Evolutionary conservation across 2,329 filamentous ascomycete species (phyloP).

Genomic region (Endocalyx cinctus): DNA sequence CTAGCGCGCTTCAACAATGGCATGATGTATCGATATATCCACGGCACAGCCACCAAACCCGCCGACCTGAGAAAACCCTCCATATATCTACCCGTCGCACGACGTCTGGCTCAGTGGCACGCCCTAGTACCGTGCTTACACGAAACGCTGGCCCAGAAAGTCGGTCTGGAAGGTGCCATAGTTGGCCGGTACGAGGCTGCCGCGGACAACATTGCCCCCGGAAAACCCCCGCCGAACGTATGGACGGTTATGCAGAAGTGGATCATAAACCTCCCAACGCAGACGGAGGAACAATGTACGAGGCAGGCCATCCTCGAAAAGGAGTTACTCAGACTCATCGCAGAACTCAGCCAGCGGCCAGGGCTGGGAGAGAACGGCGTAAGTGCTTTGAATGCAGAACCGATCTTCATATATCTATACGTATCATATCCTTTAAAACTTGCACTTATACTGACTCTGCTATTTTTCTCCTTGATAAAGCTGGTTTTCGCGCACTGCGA

Average conservation of each 20-base stretch:
- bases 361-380: slow-evolving; percentile 74
- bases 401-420: too few relatives aligned
- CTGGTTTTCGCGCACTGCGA: slow-evolving; percentile 95
- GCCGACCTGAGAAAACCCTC: slow-evolving; percentile 71
- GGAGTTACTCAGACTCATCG: slow-evolving; percentile 68
- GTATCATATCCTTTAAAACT: too few relatives aligned
- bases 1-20: slow-evolving; percentile 93
- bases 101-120: slow-evolving; percentile 88
- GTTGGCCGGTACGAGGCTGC: slow-evolving; percentile 32
- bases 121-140: slow-evolving; percentile 60
- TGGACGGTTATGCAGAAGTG: slow-evolving; percentile 97
- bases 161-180: slow-evolving; percentile 29
- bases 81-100: slow-evolving; percentile 79
- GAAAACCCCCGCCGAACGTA: slow-evolving; percentile 74
- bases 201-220: slow-evolving; percentile 52
- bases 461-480: slow-evolving; percentile 36
- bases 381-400: slow-evolving; percentile 35
- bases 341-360: slow-evolving; percentile 68
- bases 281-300: slow-evolving; percentile 63
- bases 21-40: slow-evolving; percentile 88
- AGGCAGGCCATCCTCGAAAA: slow-evolving; percentile 65
- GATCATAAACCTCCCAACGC: slow-evolving; percentile 77
- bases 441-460: neutral
- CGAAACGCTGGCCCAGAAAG: slow-evolving; percentile 29
- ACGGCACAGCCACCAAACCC: slow-evolving; percentile 73